phyloP scores from a whole-genome alignment of 148 eudicot genomes.

The Selenicereus undatus region DNA sequence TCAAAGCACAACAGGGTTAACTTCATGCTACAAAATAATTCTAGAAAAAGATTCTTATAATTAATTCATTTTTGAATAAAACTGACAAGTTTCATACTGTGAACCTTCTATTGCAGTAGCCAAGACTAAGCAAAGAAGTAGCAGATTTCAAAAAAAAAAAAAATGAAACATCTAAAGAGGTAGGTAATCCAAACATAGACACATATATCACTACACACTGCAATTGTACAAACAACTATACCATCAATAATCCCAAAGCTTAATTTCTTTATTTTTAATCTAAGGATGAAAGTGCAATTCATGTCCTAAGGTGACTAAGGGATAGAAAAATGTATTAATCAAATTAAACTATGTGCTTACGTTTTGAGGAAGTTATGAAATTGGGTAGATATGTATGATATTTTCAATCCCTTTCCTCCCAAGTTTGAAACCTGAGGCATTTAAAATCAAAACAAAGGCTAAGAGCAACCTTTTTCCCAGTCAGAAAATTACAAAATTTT shows the following conservation, averaged over 20 bases:
- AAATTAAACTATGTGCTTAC: slow-evolving; percentile 1
- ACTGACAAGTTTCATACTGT: slow-evolving; percentile 53
- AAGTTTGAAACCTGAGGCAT: not conserved
- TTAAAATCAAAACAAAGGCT: not conserved
- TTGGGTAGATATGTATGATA: not conserved
- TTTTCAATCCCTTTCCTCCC: slow-evolving; percentile 9
- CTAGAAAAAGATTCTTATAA: slow-evolving; percentile 33
- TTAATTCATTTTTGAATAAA: slow-evolving; percentile 55
- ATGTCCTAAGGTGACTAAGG: no score
- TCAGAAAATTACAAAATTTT: not conserved
- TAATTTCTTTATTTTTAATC: no score
- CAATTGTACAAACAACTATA: not conserved
- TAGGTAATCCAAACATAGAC: not conserved
- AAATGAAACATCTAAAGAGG: not conserved
- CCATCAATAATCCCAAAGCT: not conserved
- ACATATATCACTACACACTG: not conserved
- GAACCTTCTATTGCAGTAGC: slow-evolving; percentile 55
- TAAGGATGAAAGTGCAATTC: no score
- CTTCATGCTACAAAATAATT: not conserved
- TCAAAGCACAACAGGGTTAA: not conserved
- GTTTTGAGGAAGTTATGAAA: not conserved
- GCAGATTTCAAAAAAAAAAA: not conserved
- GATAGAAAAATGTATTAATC: not conserved
- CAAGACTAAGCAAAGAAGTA: slow-evolving; percentile 35
- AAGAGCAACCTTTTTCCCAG: not conserved